Percentiles rank a stretch among this genome's conserved stretches.
Conservation (phyloP, 108 stramenopile genomes). For the Skeletonema potamos region DNA sequence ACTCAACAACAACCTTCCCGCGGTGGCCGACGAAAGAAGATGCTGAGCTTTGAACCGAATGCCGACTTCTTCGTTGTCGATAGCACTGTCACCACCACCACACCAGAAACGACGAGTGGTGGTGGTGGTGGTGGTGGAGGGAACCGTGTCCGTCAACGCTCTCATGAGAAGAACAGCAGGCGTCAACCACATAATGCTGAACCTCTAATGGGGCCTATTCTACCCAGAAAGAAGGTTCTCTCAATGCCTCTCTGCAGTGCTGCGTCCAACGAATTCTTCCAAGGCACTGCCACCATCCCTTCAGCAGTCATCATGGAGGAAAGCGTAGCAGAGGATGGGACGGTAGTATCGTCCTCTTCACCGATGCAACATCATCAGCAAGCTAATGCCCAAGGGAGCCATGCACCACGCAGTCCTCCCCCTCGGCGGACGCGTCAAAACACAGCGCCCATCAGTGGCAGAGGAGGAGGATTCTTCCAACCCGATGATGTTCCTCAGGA, state of each 20-base stretch:
- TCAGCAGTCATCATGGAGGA: neutral
- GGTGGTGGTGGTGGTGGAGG: neutral
- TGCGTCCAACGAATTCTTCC: constrained; percentile 6
- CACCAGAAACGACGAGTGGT: neutral
- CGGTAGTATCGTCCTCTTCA: neutral
- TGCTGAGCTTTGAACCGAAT: constrained; percentile 32
- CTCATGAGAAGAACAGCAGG: constrained; percentile 4
- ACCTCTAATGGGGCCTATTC: constrained; percentile 52
- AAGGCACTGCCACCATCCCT: neutral
- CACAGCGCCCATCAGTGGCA: constrained; percentile 13
- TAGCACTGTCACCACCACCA: neutral
- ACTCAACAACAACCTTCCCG: neutral
- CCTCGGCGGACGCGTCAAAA: constrained; percentile 9
- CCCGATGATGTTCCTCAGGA: neutral
- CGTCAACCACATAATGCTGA: neutral
- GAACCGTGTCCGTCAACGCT: constrained; percentile 12
- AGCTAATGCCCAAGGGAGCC: neutral
- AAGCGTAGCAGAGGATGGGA: constrained; percentile 4
- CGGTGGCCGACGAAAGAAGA: constrained; percentile 4
- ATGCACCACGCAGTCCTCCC: neutral
- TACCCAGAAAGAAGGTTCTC: constrained; percentile 57
- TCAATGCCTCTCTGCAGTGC: constrained; percentile 49
- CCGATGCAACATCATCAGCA: neutral
- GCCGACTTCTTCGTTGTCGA: constrained; percentile 32
- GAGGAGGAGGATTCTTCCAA: constrained; percentile 12